phyloP scores from a whole-genome alignment of 2,329 filamentous ascomycete species.

The Cadophora sp. region DNA sequence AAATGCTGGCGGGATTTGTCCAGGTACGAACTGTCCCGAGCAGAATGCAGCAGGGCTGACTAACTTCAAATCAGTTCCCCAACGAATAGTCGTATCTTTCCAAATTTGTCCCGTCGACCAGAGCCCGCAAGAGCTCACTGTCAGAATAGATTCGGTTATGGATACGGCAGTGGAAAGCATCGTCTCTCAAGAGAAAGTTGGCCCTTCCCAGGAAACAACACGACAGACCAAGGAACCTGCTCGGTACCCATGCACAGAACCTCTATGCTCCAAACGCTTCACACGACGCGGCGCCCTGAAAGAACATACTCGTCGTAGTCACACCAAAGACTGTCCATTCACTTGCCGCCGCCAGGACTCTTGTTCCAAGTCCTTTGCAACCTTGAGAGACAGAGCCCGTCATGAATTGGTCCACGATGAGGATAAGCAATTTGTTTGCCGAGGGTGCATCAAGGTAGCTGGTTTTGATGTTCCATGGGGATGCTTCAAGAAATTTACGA shows the following conservation, averaged over 20 bases:
- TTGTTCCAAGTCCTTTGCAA: not conserved
- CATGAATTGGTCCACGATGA: not conserved
- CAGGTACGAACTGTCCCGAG: too few species aligned
- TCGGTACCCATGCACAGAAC: not conserved
- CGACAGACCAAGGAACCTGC: not conserved
- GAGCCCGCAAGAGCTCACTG: too few species aligned
- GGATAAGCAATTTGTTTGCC: not conserved
- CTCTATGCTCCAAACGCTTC: not conserved
- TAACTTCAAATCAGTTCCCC: too few species aligned
- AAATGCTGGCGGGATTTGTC: too few species aligned
- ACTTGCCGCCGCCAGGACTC: not conserved
- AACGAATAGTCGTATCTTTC: too few species aligned
- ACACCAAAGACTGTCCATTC: not conserved
- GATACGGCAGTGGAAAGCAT: too few species aligned
- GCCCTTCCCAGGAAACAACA: not conserved
- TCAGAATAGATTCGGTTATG: too few species aligned
- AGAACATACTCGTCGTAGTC: not conserved
- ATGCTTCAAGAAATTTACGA: not conserved
- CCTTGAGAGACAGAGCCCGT: not conserved
- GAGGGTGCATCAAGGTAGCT: too few species aligned
- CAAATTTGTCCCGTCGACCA: too few species aligned
- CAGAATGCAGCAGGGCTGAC: too few species aligned
- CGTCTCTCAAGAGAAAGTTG: too few species aligned
- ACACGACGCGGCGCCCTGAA: not conserved
- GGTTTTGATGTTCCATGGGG: not conserved